Conservation (phyloP, 345 rosid genomes). For the Bruguiera parviflora region DNA sequence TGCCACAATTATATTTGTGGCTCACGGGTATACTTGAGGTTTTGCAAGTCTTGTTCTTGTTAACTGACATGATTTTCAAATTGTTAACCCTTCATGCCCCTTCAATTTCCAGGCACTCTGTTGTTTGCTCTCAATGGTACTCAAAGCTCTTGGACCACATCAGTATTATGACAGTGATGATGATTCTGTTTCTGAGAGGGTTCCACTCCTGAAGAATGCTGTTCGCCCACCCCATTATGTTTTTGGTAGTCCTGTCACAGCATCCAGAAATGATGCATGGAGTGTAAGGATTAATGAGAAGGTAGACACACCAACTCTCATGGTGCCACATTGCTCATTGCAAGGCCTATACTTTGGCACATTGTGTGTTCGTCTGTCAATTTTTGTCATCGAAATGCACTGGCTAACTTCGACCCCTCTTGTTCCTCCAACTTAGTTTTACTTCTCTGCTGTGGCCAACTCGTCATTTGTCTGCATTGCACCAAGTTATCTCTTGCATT, state of each 20-base stretch:
- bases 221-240: constrained; percentile 48
- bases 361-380: not conserved
- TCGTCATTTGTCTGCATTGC: not conserved
- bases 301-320: constrained; percentile 26
- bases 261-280: constrained; percentile 52
- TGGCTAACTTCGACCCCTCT: no score
- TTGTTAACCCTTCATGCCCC: constrained; percentile 9
- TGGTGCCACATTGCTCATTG: not conserved
- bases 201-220: constrained; percentile 59
- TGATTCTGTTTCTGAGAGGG: constrained; percentile 52
- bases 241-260: constrained; percentile 59
- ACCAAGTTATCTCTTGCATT: no score
- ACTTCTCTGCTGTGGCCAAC: no score
- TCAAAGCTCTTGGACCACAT: constrained; percentile 75
- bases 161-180: constrained; percentile 71
- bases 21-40: not conserved
- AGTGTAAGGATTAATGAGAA: constrained; percentile 52
- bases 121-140: constrained; percentile 56
- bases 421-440: no score
- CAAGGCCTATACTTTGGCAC: not conserved
- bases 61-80: not conserved
- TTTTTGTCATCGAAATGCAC: no score
- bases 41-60: constrained; percentile 7
- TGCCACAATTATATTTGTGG: not conserved
- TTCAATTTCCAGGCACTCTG: constrained; percentile 51